These are phyloP conservation scores for Conticribra guillardii DNA, from an alignment of 108 stramenopile genomes.

Conservation along the genomic window DNA sequence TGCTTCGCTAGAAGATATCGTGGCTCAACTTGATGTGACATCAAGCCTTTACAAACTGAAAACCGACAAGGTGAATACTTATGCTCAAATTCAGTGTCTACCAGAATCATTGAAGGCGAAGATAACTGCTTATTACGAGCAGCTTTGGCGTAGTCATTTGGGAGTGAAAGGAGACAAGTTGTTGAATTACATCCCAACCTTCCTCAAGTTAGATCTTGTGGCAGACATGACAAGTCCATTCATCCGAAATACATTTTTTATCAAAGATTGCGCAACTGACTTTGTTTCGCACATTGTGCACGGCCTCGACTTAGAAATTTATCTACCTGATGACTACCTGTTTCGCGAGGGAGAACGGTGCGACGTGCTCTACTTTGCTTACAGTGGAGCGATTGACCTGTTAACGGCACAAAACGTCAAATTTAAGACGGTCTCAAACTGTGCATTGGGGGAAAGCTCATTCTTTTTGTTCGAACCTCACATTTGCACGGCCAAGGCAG, in stretches of 20 bases:
- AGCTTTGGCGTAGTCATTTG: constrained; percentile 54
- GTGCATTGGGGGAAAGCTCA: constrained; percentile 48
- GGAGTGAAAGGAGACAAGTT: constrained; percentile 51
- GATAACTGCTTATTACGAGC: constrained; percentile 48
- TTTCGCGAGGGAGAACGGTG: constrained; percentile 50
- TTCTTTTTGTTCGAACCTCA: constrained; percentile 56
- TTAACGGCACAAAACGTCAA: constrained; percentile 46
- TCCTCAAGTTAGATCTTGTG: constrained; percentile 37
- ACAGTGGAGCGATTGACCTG: constrained; percentile 43
- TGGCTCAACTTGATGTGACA: constrained; percentile 68
- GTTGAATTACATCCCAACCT: constrained; percentile 45
- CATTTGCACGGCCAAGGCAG: constrained; percentile 45
- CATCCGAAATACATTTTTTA: constrained; percentile 39
- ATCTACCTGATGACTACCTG: constrained; percentile 35
- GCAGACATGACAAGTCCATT: constrained; percentile 30
- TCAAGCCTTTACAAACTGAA: constrained; percentile 56
- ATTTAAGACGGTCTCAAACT: constrained; percentile 54
- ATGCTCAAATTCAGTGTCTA: constrained; percentile 33
- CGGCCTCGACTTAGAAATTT: constrained; percentile 40
- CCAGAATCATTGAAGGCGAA: constrained; percentile 38
- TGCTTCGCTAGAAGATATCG: constrained; percentile 64
- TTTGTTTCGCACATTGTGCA: constrained; percentile 31
- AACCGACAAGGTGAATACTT: constrained; percentile 42
- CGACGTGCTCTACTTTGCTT: constrained; percentile 37
- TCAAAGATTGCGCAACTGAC: constrained; percentile 40